Conservation (phyloP, 2,329 filamentous ascomycete species). For the Claviceps sp. region DNA sequence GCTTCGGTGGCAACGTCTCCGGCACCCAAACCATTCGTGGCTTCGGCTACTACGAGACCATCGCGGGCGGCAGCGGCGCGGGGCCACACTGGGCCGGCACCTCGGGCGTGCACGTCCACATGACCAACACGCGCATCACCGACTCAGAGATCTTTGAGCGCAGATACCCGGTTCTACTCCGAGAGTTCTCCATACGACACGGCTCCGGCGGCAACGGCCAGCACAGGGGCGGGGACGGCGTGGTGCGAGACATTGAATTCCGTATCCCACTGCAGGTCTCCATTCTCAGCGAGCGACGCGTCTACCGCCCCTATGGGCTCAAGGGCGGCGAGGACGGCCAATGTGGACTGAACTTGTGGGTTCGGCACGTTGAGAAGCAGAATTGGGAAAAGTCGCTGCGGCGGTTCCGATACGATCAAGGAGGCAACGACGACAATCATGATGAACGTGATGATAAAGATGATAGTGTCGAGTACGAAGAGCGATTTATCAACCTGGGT, state of each 20-base stretch:
- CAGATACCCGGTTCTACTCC: conserved; percentile 56
- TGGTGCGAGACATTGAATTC: conserved; percentile 68
- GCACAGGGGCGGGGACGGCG: conserved; percentile 59
- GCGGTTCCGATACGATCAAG: conserved; percentile 19
- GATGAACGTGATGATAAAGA: conserved; percentile 11
- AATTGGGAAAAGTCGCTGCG: conserved; percentile 33
- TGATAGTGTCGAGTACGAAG: conserved; percentile 33
- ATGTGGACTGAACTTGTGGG: conserved; percentile 79
- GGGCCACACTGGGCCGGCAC: conserved; percentile 38
- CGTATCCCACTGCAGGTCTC: conserved; percentile 62
- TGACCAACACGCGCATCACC: conserved; percentile 74
- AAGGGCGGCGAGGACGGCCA: conserved; percentile 67
- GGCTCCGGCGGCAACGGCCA: conserved; percentile 53
- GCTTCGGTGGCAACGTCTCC: conserved; percentile 42
- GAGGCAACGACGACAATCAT: conserved; percentile 1
- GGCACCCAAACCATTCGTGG: conserved; percentile 24
- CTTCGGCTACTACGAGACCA: conserved; percentile 48
- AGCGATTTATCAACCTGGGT: conserved; percentile 56
- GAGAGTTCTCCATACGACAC: conserved; percentile 52
- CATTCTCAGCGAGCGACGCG: conserved; percentile 65
- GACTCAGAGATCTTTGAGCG: conserved; percentile 32
- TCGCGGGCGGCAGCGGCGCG: conserved; percentile 51
- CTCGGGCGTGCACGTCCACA: conserved; percentile 31
- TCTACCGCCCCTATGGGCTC: conserved; percentile 54
- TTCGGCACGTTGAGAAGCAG: conserved; percentile 52